Percentiles rank a stretch among this genome's conserved stretches.
These are phyloP conservation scores for Parietaria judaica DNA, from an alignment of 306 rosid genomes.

Conservation along the genomic window DNA sequence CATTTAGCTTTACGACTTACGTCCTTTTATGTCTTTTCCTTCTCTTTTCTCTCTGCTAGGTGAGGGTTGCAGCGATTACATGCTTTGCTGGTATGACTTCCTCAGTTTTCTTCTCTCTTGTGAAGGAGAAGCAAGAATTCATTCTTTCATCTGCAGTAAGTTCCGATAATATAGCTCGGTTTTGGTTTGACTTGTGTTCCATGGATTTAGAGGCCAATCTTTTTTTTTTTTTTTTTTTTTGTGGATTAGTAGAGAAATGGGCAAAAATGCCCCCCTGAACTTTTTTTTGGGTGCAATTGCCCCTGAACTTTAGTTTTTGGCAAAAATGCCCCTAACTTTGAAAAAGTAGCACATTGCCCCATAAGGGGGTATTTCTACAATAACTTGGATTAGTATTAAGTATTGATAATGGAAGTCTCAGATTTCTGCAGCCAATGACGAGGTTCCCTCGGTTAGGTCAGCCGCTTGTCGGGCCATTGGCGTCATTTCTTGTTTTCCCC, in stretches of 20 bases:
- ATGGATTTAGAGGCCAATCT: slow-evolving; percentile 10
- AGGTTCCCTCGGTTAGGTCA: slow-evolving; percentile 74
- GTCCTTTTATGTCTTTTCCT: neutral
- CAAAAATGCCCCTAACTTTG: too few species aligned
- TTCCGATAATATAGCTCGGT: slow-evolving; percentile 9
- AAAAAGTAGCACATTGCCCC: too few species aligned
- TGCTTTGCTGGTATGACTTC: slow-evolving; percentile 98
- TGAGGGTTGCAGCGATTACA: slow-evolving; percentile 79
- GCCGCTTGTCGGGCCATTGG: slow-evolving; percentile 99
- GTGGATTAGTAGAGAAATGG: too few species aligned
- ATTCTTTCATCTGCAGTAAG: slow-evolving; percentile 66
- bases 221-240: neutral
- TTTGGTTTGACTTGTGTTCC: slow-evolving; percentile 9
- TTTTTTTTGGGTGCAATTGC: too few species aligned
- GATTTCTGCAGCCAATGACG: slow-evolving; percentile 53
- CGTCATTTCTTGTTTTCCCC: slow-evolving; percentile 79
- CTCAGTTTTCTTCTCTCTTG: slow-evolving; percentile 56
- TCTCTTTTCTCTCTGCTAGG: slow-evolving; percentile 40
- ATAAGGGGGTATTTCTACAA: too few species aligned
- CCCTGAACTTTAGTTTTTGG: too few species aligned
- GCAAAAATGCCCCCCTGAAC: too few species aligned
- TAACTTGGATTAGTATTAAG: neutral
- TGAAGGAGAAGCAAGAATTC: slow-evolving; percentile 55
- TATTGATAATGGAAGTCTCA: slow-evolving; percentile 24
- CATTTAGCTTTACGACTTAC: neutral